Evolutionary conservation across 768 basidiomycete species (phyloP), one percentile per base, ranked within the genome.

Genomic region (Fibroporia radiculosa): DNA sequence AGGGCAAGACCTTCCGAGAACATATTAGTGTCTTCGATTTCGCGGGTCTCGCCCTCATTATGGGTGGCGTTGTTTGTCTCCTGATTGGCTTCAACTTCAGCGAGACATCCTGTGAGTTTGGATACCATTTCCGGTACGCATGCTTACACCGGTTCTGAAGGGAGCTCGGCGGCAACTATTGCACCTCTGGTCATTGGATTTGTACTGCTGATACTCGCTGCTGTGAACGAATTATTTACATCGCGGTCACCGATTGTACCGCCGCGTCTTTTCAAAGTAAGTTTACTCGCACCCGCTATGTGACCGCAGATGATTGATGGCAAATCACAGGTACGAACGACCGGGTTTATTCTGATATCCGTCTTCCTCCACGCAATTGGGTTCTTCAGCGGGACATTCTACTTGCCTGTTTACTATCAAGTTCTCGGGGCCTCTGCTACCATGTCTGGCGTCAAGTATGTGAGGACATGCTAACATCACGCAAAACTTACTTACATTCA

Each of bases 321-420:
- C 29, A n/a, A 10, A 26, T 4, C 28, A 3, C 47, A 82, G 81
- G 86, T 82, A n/a, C 77, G 84, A 23, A 90, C 85, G 2, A 88
- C 84, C 6, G 67, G 64, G 1, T 67, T 82, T 22, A 59, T 87
- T 27, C 61, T 89, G 7, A 51, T 82, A 20, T 64, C 72, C 2
- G 65, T 67, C 5, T 78, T 88, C 56, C 53, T 85, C 10, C 87
- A 90, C 50, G 82, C 74, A 0, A 16, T 80, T 18, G 69, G 69
- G 1, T 85, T 85, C 63, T 83, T 86, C 53, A 60, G 63, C 10
- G 75, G 75, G 71, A 56, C 55, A 45, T 82, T 66, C 56, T 88
- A 88, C 53, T 69, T 90, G 6, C 86, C 87, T 1, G 57, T 89
- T 2, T 91, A 83, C 58, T 91, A 73, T 62, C 87, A 91, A 66